Conservation (phyloP, 805 yeast species). For the Cyberlindnera veronae region DNA sequence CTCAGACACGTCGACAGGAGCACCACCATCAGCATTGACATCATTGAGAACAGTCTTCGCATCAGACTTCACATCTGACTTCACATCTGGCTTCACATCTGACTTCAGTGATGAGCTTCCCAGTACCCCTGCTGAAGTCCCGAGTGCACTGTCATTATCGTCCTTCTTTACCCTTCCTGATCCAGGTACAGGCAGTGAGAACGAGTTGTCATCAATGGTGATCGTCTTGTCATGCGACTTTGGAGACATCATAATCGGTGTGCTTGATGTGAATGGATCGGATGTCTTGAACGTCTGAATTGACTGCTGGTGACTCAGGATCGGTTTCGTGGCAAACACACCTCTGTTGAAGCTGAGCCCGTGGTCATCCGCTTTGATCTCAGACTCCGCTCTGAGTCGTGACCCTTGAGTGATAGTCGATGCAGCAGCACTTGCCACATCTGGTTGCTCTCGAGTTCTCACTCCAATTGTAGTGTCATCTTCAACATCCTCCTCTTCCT, state of each 20-base stretch:
- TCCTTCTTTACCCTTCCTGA: slow-evolving; percentile 17
- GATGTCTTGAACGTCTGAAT: slow-evolving; percentile 10
- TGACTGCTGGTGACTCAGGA: slow-evolving; percentile 19
- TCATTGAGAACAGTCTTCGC: neutral
- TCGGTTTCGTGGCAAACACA: slow-evolving; percentile 11
- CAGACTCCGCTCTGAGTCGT: slow-evolving; percentile 5
- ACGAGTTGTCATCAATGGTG: slow-evolving; percentile 43
- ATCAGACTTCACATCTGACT: neutral
- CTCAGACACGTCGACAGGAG: too few relatives aligned
- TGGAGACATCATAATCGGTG: slow-evolving; percentile 18
- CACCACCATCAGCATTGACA: neutral
- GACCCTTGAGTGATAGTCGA: slow-evolving; percentile 1
- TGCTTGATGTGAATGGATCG: slow-evolving; percentile 17
- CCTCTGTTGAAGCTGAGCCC: slow-evolving; percentile 17
- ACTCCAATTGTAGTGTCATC: too few relatives aligned
- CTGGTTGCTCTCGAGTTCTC: too few relatives aligned
- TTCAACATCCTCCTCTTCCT: slow-evolving; percentile 19
- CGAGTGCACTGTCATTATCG: neutral
- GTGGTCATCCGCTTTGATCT: slow-evolving; percentile 3
- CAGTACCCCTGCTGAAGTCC: neutral
- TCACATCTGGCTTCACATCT: neutral
- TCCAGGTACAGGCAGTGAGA: slow-evolving; percentile 45
- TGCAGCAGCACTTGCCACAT: too few relatives aligned
- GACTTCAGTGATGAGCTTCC: too few relatives aligned
- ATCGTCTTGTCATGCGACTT: slow-evolving; percentile 5